Percentiles rank a stretch among this genome's conserved stretches.
Evolutionary conservation across 371 early-diverging fungal species (phyloP).

Genomic region (Coemansia linderi): DNA sequence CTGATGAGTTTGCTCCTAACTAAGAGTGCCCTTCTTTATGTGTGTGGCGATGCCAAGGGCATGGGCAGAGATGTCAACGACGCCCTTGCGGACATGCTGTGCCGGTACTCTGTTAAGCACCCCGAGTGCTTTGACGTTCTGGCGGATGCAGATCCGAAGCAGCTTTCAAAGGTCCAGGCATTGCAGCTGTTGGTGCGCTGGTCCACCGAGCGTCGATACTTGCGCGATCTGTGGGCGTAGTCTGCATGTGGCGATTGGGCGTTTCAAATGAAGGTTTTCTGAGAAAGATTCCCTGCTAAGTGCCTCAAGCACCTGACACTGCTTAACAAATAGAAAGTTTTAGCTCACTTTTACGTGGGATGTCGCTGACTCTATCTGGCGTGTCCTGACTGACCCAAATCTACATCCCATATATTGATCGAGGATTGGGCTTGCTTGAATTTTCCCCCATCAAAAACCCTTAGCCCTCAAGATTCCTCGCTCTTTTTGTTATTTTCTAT

Average conservation of each 20-base stretch:
- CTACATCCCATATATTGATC: too few relatives aligned
- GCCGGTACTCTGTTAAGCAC: slow-evolving; percentile 44
- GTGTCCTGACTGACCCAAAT: too few relatives aligned
- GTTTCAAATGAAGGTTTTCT: too few relatives aligned
- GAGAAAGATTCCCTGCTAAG: too few relatives aligned
- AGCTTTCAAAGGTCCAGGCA: slow-evolving; percentile 58
- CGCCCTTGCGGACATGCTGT: slow-evolving; percentile 69
- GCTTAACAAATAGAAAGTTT: too few relatives aligned
- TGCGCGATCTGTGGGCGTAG: slow-evolving; percentile 67
- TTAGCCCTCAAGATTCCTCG: neutral
- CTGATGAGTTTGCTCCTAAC: slow-evolving; percentile 64
- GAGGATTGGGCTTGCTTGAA: too few relatives aligned
- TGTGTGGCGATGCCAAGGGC: slow-evolving; percentile 87
- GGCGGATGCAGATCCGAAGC: neutral
- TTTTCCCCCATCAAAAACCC: too few relatives aligned
- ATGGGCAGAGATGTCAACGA: slow-evolving; percentile 89
- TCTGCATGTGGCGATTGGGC: neutral
- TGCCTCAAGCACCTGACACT: too few relatives aligned
- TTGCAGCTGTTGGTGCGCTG: slow-evolving; percentile 63
- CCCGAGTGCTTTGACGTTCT: slow-evolving; percentile 9
- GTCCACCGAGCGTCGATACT: slow-evolving; percentile 66
- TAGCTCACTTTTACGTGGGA: too few relatives aligned
- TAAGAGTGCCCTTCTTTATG: slow-evolving; percentile 70
- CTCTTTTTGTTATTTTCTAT: neutral
- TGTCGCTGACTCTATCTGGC: too few relatives aligned